A percentile compares a stretch with the other conserved stretches of the same genome.
phyloP scores from a whole-genome alignment of 2,329 filamentous ascomycete genomes.

The Ascochyta viciae-villosae region DNA sequence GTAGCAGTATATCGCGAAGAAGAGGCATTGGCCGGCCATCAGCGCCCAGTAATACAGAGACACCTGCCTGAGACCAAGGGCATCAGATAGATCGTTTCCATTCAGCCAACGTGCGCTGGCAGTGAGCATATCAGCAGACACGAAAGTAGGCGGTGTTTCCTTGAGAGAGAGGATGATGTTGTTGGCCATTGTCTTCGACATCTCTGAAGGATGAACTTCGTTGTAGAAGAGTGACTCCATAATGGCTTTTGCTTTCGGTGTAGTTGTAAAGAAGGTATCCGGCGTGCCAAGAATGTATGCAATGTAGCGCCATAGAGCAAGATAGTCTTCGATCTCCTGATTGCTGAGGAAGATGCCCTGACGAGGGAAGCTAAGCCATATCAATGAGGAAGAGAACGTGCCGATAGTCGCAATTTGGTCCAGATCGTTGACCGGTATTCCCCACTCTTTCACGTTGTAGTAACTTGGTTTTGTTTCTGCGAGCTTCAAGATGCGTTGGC shows the following conservation, averaged over 20 bases:
- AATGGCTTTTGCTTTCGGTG: conserved; percentile 63
- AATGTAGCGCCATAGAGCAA: conserved; percentile 78
- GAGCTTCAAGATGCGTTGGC: conserved; percentile 69
- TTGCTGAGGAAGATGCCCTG: conserved; percentile 72
- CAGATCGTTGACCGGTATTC: conserved; percentile 77
- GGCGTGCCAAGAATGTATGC: conserved; percentile 75
- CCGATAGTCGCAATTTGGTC: conserved; percentile 76
- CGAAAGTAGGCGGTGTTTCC: conserved; percentile 69
- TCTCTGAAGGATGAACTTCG: conserved; percentile 71
- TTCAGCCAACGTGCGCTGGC: conserved; percentile 75
- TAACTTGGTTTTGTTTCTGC: conserved; percentile 64
- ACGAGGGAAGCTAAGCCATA: conserved; percentile 73
- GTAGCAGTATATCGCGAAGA: conserved; percentile 66
- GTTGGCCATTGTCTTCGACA: conserved; percentile 70
- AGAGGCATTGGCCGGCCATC: conserved; percentile 70
- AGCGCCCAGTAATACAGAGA: conserved; percentile 65
- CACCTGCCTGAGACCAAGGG: conserved; percentile 65
- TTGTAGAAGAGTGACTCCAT: conserved; percentile 73
- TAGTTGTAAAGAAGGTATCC: conserved; percentile 64
- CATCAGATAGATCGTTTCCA: conserved; percentile 67
- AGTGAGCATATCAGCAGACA: conserved; percentile 70
- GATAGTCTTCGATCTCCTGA: conserved; percentile 72
- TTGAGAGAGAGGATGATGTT: conserved; percentile 77
- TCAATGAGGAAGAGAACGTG: conserved; percentile 71
- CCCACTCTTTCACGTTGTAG: conserved; percentile 65